These are phyloP conservation scores for Phytophthora syringae DNA, from an alignment of 352 stramenopile genomes.

Conservation along the genomic window DNA sequence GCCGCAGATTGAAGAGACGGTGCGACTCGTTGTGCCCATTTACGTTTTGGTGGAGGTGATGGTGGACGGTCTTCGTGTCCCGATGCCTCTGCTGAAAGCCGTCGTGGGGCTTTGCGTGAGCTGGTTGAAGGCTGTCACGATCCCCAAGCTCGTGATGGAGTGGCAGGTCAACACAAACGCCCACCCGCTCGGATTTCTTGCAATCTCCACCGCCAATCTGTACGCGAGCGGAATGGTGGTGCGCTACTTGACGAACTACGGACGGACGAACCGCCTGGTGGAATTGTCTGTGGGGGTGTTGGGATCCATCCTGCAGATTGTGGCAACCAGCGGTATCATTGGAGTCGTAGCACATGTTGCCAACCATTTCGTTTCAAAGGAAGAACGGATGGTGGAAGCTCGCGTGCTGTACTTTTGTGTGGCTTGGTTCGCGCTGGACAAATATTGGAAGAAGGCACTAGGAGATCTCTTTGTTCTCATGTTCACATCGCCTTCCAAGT, in stretches of 20 bases:
- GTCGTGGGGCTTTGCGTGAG: conserved; percentile 63
- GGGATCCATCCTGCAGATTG: conserved; percentile 55
- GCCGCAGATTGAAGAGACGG: conserved; percentile 65
- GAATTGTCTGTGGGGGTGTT: conserved; percentile 42
- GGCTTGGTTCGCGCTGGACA: conserved; percentile 75
- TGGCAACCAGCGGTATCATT: conserved; percentile 45
- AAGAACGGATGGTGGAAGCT: conserved; percentile 59
- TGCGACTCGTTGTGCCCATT: conserved; percentile 63
- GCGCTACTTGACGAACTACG: conserved; percentile 61
- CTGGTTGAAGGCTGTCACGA: conserved; percentile 80
- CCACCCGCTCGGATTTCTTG: conserved; percentile 64
- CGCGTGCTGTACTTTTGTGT: conserved; percentile 65
- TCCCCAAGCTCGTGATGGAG: conserved; percentile 66
- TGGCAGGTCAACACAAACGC: conserved; percentile 56
- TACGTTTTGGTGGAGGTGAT: conserved; percentile 57
- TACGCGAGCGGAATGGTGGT: conserved; percentile 70
- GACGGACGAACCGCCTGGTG: conserved; percentile 42
- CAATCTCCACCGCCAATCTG: conserved; percentile 72
- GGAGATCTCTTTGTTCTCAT: conserved; percentile 37
- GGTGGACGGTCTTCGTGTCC: conserved; percentile 49
- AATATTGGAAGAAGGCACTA: conserved; percentile 71
- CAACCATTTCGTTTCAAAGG: conserved; percentile 59
- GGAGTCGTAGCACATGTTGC: conserved; percentile 63
- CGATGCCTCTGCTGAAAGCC: conserved; percentile 52
- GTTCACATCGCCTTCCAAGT: conserved; percentile 29